A percentile compares a stretch with the other conserved stretches of the same genome.
Conservation (phyloP, 2,329 filamentous ascomycete genomes). For the Botryotinia narcissicola region DNA sequence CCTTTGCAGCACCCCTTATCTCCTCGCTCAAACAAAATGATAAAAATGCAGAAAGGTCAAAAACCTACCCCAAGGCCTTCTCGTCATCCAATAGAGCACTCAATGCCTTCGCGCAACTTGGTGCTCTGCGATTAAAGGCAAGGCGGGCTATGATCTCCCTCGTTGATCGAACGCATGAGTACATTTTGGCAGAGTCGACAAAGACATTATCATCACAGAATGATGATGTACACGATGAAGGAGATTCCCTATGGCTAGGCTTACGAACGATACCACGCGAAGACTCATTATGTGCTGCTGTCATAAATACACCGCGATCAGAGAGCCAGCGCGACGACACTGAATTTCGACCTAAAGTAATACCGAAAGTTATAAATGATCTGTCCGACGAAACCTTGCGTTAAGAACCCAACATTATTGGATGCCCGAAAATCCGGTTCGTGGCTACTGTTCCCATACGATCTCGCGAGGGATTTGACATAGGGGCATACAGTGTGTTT, state of each 20-base stretch:
- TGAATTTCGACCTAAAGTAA: neutral
- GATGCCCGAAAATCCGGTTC: conserved; percentile 29
- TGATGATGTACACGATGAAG: conserved; percentile 20
- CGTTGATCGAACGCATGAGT: conserved; percentile 32
- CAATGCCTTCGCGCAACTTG: conserved; percentile 48
- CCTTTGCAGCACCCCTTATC: conserved; percentile 1
- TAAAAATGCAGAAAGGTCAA: neutral
- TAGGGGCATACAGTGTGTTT: conserved; percentile 44
- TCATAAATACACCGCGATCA: conserved; percentile 2
- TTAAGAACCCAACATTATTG: conserved; percentile 24
- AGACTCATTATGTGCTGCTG: conserved; percentile 33
- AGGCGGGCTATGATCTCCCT: conserved; percentile 47
- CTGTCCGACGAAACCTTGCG: conserved; percentile 23
- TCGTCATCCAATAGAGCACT: conserved; percentile 45
- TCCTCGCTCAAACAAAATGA: neutral
- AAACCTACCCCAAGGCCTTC: neutral
- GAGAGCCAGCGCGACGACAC: neutral
- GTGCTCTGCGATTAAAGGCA: conserved; percentile 46
- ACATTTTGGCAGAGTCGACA: conserved; percentile 44
- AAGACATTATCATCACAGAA: conserved; percentile 39
- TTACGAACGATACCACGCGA: conserved; percentile 13
- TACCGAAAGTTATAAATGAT: conserved; percentile 21
- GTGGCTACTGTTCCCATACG: conserved; percentile 33
- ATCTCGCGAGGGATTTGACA: conserved; percentile 32
- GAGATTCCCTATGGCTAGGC: conserved; percentile 17